These are phyloP conservation scores for Epicoccum nigrum DNA, from an alignment of 2,329 filamentous ascomycete species.

Conservation along the genomic window DNA sequence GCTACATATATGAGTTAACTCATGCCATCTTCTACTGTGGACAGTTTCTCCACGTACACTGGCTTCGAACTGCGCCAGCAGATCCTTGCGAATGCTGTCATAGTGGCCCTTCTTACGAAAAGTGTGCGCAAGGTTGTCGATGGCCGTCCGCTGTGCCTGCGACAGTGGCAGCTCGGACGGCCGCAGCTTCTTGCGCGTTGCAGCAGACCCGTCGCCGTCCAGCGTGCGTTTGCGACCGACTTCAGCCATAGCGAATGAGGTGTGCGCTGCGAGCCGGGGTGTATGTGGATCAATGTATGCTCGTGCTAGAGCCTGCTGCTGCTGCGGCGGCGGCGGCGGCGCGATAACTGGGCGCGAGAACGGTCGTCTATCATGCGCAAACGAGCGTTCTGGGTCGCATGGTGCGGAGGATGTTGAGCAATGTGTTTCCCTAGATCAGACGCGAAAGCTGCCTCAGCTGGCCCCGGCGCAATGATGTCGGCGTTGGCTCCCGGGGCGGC, in stretches of 20 bases:
- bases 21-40: not conserved
- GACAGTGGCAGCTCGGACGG: slow-evolving; percentile 76
- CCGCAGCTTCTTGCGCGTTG: slow-evolving; percentile 66
- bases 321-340: not conserved
- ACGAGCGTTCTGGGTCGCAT: slow-evolving; percentile 10
- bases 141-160: slow-evolving; percentile 73
- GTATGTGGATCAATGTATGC: not conserved
- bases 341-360: not conserved
- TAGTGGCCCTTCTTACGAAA: slow-evolving; percentile 90
- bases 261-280: slow-evolving; percentile 1
- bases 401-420: not conserved
- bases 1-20: slow-evolving; percentile 54
- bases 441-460: not conserved
- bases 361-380: slow-evolving; percentile 1
- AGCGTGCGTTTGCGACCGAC: slow-evolving; percentile 39
- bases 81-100: slow-evolving; percentile 75
- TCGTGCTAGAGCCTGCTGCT: slow-evolving; percentile 8
- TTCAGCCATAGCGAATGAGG: slow-evolving; percentile 38
- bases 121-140: slow-evolving; percentile 76
- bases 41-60: slow-evolving; percentile 58
- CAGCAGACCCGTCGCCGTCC: slow-evolving; percentile 36
- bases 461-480: slow-evolving; percentile 1
- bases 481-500: slow-evolving; percentile 9
- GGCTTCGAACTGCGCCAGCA: slow-evolving; percentile 75
- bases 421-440: slow-evolving; percentile 12